Evolutionary conservation across 164 flowering plant genomes (phyloP).

Genomic region (Cinnamomum chago): DNA sequence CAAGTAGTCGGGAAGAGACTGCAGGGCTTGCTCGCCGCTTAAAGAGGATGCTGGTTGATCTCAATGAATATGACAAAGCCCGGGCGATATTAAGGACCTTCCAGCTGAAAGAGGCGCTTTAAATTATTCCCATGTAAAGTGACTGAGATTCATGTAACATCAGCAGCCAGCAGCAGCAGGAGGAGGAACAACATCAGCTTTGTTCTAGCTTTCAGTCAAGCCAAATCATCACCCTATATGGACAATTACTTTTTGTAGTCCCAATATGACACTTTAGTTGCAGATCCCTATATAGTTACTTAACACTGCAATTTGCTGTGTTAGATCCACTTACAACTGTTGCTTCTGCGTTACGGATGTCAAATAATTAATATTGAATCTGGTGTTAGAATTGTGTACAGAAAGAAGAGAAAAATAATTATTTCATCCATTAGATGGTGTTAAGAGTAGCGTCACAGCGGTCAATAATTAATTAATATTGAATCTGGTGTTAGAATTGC

Average conservation of each 20-base stretch:
- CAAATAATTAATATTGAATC: background rate
- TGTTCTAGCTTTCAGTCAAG: background rate
- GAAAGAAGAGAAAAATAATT: background rate
- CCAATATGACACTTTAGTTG: background rate
- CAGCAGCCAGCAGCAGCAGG: background rate
- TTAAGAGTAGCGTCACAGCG: background rate
- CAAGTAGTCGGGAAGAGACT: slow-evolving; percentile 43
- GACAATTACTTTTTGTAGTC: background rate
- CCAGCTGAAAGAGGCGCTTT: slow-evolving; percentile 79
- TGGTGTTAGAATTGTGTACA: background rate
- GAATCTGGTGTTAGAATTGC: background rate
- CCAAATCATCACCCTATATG: background rate
- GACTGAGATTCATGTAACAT: background rate
- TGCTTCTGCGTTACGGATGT: background rate
- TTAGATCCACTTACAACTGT: background rate
- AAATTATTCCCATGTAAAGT: background rate
- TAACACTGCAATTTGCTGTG: background rate
- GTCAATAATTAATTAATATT: background rate
- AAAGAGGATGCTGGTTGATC: slow-evolving; percentile 82
- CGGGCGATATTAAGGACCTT: slow-evolving; percentile 62
- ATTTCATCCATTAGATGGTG: too few relatives aligned
- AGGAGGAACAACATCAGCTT: background rate
- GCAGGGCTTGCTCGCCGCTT: slow-evolving; percentile 71
- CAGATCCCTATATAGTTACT: background rate
- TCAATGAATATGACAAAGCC: slow-evolving; percentile 84